Conservation (phyloP, 257 asterid genomes). For the Cordia subcordata region DNA sequence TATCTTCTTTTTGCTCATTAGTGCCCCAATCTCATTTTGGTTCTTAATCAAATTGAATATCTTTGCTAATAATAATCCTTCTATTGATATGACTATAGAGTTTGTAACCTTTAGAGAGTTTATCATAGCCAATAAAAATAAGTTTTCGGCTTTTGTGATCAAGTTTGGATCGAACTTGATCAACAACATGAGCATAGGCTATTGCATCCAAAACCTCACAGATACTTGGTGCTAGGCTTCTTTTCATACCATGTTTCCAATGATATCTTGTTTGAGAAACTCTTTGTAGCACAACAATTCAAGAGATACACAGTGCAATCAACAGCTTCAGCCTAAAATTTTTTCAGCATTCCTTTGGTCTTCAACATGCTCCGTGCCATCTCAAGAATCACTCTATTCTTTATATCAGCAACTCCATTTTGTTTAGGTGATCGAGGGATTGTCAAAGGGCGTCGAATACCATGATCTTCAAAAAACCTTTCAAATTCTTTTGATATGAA, state of each 20-base stretch:
- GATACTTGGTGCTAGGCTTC: not conserved
- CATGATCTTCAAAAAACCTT: not conserved
- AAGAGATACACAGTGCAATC: not conserved
- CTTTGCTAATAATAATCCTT: not conserved
- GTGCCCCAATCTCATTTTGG: not conserved
- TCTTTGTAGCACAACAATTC: not conserved
- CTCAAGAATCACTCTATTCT: not conserved
- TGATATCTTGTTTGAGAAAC: not conserved
- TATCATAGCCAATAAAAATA: not conserved
- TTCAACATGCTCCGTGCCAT: not conserved
- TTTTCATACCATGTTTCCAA: not conserved
- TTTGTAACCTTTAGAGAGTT: slow-evolving; percentile 8
- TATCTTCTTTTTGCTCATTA: not conserved
- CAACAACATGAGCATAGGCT: not conserved
- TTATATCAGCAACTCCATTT: not conserved
- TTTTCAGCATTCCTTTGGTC: not conserved
- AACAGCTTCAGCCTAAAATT: not conserved
- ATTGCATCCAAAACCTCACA: not conserved
- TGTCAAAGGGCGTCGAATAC: not conserved
- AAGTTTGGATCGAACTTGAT: not conserved
- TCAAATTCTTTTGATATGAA: not conserved
- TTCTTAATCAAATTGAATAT: not conserved
- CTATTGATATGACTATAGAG: not conserved
- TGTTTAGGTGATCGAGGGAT: not conserved
- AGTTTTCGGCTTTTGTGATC: not conserved